These are phyloP conservation scores for Ceratobasidium sp. DNA, from an alignment of 1,284 basidiomycete species.

Conservation along the genomic window DNA sequence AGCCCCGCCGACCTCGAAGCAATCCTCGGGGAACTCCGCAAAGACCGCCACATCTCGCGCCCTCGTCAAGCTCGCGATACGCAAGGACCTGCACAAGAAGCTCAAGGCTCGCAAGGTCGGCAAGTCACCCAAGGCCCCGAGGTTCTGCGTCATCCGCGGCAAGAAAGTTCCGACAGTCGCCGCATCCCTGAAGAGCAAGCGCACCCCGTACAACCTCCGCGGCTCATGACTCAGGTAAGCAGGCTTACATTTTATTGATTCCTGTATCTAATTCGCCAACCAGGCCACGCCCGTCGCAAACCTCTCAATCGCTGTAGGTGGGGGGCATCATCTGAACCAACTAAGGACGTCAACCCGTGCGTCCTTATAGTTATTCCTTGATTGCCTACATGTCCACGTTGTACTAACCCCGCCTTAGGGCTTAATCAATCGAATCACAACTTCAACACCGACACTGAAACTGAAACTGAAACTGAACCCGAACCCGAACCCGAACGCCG, in stretches of 20 bases:
- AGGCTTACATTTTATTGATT: neutral
- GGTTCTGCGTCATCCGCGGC: neutral
- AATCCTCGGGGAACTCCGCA: neutral
- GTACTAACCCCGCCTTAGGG: too few species aligned
- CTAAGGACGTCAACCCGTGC: neutral
- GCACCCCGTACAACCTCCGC: neutral
- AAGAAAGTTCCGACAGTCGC: neutral
- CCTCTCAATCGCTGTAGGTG: neutral
- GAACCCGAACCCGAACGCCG: neutral
- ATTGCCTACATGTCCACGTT: neutral
- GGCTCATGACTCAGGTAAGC: neutral
- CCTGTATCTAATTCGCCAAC: neutral
- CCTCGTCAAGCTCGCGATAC: too few species aligned
- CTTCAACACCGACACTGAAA: too few species aligned
- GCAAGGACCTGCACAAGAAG: neutral
- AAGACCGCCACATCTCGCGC: neutral
- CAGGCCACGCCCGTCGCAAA: neutral
- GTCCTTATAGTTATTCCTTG: neutral
- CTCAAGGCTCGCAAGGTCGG: neutral
- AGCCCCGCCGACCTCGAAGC: neutral
- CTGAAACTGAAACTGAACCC: neutral
- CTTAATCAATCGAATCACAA: too few species aligned
- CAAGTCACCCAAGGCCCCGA: neutral
- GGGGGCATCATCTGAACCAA: neutral
- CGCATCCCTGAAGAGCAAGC: neutral